A percentile compares a stretch with the other conserved stretches of the same genome.
Evolutionary conservation across 1,284 basidiomycete genomes (phyloP).

Genomic region (Pholiota adiposa): DNA sequence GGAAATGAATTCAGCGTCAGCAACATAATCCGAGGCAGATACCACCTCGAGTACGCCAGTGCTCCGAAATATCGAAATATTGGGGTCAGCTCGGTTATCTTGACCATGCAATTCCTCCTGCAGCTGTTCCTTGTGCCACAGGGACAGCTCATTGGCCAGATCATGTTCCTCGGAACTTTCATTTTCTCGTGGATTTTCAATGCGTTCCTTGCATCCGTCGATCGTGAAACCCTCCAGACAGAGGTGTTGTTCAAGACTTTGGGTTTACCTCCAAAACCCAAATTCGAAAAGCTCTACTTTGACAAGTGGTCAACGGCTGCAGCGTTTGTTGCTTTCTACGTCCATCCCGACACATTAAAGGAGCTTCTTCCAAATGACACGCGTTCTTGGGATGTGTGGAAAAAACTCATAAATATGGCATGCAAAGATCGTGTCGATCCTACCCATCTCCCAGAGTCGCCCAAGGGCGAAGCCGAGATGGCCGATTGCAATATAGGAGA

Average conservation of each 20-base stretch:
- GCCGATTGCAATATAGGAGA: not conserved
- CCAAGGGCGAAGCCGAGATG: not conserved
- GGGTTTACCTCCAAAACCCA: not conserved
- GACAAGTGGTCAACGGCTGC: slow-evolving; percentile 11
- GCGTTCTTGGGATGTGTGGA: slow-evolving; percentile 10
- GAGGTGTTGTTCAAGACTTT: slow-evolving; percentile 10
- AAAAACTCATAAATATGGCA: slow-evolving; percentile 5
- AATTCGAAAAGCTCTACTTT: slow-evolving; percentile 8
- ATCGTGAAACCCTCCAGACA: slow-evolving; percentile 18
- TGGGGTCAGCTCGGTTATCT: slow-evolving; percentile 14
- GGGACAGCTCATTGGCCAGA: slow-evolving; percentile 19
- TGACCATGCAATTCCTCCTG: slow-evolving; percentile 20
- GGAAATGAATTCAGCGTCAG: slow-evolving; percentile 18
- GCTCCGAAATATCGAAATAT: slow-evolving; percentile 15
- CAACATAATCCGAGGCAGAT: slow-evolving; percentile 16
- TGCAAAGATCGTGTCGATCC: not conserved
- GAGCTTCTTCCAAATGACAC: slow-evolving; percentile 17
- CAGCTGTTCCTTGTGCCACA: slow-evolving; percentile 22
- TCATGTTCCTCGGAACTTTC: slow-evolving; percentile 20
- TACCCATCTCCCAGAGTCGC: not conserved
- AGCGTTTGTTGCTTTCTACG: slow-evolving; percentile 9
- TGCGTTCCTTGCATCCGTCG: slow-evolving; percentile 18
- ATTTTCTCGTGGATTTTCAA: slow-evolving; percentile 20
- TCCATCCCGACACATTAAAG: slow-evolving; percentile 9
- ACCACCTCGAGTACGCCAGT: slow-evolving; percentile 15